These are phyloP conservation scores for Flammula alnicola DNA, from an alignment of 1,284 basidiomycete species.

Conservation along the genomic window DNA sequence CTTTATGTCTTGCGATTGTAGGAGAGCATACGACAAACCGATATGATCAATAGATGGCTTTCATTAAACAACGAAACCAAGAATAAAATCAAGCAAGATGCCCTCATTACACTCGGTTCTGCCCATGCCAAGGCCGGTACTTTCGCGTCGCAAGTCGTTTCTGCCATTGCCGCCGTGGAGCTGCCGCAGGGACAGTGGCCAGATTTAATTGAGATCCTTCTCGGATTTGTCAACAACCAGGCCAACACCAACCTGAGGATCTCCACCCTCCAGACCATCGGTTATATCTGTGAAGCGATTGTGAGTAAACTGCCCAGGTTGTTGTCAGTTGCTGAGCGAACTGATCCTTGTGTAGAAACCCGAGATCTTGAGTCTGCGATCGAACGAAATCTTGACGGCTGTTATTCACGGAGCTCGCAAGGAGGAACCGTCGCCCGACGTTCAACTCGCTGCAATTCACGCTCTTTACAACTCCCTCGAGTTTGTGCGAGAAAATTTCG, in stretches of 20 bases:
- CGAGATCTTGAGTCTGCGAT: constrained; percentile 85
- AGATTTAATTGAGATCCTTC: constrained; percentile 86
- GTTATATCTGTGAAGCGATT: constrained; percentile 96
- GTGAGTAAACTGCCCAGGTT: constrained; percentile 63
- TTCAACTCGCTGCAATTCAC: constrained; percentile 94
- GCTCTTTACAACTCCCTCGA: constrained; percentile 96
- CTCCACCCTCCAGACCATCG: constrained; percentile 92
- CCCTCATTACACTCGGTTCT: constrained; percentile 84
- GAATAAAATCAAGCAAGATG: constrained; percentile 87
- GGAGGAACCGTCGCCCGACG: constrained; percentile 92
- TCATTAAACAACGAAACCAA: constrained; percentile 71
- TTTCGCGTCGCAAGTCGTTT: constrained; percentile 92
- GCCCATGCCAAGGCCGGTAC: constrained; percentile 76
- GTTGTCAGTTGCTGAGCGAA: constrained; percentile 19
- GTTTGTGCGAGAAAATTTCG: constrained; percentile 98
- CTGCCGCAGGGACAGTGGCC: constrained; percentile 89
- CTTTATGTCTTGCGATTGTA: constrained; percentile 36
- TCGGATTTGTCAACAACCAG: constrained; percentile 86
- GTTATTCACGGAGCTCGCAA: constrained; percentile 98
- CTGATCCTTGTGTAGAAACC: constrained; percentile 68
- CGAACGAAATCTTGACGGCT: constrained; percentile 98
- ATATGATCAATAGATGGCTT: constrained; percentile 84
- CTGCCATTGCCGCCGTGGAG: constrained; percentile 94
- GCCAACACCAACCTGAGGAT: constrained; percentile 82
- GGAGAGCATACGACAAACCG: constrained; percentile 81